Conservation (phyloP, 768 basidiomycete genomes). For the Termitomyces sp. region DNA sequence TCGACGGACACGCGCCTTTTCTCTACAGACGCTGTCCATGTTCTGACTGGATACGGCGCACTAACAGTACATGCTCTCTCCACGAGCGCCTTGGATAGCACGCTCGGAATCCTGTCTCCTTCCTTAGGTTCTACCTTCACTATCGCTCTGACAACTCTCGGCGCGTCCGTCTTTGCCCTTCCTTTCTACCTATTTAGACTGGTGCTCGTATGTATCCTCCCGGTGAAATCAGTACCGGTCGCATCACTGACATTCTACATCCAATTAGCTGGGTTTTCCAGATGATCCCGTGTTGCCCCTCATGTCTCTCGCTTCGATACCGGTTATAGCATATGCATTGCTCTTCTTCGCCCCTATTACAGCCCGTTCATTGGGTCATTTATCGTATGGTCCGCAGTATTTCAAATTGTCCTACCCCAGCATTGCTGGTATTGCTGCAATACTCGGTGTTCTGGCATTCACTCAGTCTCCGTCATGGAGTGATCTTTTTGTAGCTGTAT, state of each 20-base stretch:
- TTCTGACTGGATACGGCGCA: constrained; percentile 67
- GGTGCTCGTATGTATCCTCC: constrained; percentile 45
- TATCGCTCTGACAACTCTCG: constrained; percentile 55
- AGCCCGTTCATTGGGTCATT: constrained; percentile 42
- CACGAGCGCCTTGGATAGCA: constrained; percentile 63
- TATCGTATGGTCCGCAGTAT: constrained; percentile 52
- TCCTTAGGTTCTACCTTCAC: constrained; percentile 57
- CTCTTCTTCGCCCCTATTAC: constrained; percentile 61
- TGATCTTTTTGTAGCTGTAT: constrained; percentile 55
- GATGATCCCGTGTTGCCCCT: constrained; percentile 54
- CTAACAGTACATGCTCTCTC: constrained; percentile 57
- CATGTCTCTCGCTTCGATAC: constrained; percentile 55
- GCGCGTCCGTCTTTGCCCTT: constrained; percentile 61
- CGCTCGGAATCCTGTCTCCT: constrained; percentile 54
- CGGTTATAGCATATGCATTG: constrained; percentile 59
- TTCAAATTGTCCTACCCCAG: constrained; percentile 60
- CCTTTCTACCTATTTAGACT: constrained; percentile 64
- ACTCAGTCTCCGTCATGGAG: constrained; percentile 56
- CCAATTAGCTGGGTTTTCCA: constrained; percentile 45
- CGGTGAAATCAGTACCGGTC: not conserved
- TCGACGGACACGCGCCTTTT: constrained; percentile 52
- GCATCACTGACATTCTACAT: constrained; percentile 3
- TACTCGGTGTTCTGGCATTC: constrained; percentile 64
- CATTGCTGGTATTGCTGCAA: constrained; percentile 43
- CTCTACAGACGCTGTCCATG: constrained; percentile 38